A percentile compares a stretch with the other conserved stretches of the same genome.
Conservation (phyloP, 192 early-diverging fungal genomes). For the Coemansia reversa region DNA sequence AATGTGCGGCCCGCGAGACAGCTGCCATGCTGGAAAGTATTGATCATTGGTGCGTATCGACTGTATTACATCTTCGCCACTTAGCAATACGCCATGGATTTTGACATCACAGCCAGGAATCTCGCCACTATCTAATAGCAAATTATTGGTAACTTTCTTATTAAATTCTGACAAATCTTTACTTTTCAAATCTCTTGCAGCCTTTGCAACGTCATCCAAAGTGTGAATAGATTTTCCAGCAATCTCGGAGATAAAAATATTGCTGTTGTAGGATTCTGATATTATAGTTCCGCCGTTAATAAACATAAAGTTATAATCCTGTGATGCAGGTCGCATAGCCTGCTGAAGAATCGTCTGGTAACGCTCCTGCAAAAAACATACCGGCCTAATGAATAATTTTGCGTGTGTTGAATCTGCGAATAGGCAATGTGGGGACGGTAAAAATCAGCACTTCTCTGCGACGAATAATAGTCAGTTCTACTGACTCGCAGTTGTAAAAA, state of each 20-base stretch:
- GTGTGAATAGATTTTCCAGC: conserved; percentile 15
- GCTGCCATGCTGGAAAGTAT: conserved; percentile 36
- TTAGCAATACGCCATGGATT: conserved; percentile 12
- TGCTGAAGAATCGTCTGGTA: conserved; percentile 18
- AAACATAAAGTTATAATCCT: conserved; percentile 16
- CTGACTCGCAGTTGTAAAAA: conserved; percentile 10
- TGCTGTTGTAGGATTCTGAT: not conserved
- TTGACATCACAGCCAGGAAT: conserved; percentile 34
- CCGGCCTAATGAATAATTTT: conserved; percentile 37
- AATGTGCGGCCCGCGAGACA: conserved; percentile 21
- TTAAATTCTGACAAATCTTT: conserved; percentile 12
- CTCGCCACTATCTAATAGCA: conserved; percentile 8
- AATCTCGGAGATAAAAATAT: conserved; percentile 27
- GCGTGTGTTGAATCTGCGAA: conserved; percentile 10
- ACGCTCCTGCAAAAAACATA: conserved; percentile 30
- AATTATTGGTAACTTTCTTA: conserved; percentile 4
- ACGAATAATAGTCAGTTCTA: conserved; percentile 30
- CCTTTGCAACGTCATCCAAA: conserved; percentile 24
- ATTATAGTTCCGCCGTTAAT: not conserved
- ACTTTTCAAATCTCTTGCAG: conserved; percentile 11
- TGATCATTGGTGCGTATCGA: conserved; percentile 37
- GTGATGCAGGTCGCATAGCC: conserved; percentile 9
- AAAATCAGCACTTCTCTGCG: conserved; percentile 16
- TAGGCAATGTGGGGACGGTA: conserved; percentile 19
- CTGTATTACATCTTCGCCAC: conserved; percentile 15